Conservation (phyloP, 208 protist species). For the Trypanosoma vivax region DNA sequence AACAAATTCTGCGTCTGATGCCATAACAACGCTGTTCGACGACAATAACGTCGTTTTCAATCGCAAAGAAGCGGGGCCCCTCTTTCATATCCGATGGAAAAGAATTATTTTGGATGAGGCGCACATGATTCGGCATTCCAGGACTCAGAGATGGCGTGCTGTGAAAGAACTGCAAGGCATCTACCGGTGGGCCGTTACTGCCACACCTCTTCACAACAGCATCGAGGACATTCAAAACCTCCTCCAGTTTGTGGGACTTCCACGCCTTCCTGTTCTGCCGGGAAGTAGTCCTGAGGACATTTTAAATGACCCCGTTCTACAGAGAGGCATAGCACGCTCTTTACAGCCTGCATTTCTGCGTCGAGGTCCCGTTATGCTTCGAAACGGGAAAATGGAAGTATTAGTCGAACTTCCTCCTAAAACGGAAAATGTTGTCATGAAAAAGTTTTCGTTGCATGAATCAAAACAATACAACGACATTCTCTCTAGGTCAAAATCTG, state of each 20-base stretch:
- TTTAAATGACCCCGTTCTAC: constrained; percentile 66
- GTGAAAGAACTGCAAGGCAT: constrained; percentile 74
- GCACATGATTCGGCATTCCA: constrained; percentile 87
- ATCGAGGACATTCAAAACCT: constrained; percentile 91
- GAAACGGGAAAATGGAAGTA: constrained; percentile 70
- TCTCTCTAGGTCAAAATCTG: constrained; percentile 62
- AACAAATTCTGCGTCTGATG: constrained; percentile 48
- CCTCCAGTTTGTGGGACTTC: constrained; percentile 75
- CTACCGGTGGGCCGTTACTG: constrained; percentile 89
- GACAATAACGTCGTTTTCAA: constrained; percentile 48
- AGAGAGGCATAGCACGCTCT: constrained; percentile 74
- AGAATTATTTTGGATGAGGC: constrained; percentile 93
- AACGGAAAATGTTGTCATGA: constrained; percentile 52
- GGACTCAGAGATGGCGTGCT: constrained; percentile 80
- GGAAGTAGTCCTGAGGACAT: constrained; percentile 65
- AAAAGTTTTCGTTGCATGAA: constrained; percentile 67
- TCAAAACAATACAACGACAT: constrained; percentile 85
- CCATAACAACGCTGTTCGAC: constrained; percentile 63
- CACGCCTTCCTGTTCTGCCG: constrained; percentile 68
- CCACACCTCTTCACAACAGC: constrained; percentile 92
- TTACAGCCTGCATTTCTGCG: constrained; percentile 86
- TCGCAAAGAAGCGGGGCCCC: constrained; percentile 55
- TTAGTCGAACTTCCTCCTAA: constrained; percentile 80
- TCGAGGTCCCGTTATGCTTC: constrained; percentile 81
- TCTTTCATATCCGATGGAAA: constrained; percentile 89